Base-by-base conservation (phyloP, 129 eudicot genomes). In the Arctium minus region DNA sequence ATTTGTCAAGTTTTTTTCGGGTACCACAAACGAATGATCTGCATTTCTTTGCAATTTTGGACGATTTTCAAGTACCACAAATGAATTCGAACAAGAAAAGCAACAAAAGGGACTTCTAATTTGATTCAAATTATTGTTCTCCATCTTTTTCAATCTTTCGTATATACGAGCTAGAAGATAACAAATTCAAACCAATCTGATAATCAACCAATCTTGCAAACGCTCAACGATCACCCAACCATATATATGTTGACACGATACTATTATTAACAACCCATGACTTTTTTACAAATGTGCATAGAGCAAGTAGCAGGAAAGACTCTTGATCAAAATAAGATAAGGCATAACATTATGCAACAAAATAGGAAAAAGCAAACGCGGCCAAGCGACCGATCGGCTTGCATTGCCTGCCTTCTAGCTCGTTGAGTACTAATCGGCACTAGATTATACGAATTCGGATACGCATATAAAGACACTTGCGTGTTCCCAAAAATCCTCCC, bases 341-440 rank as follows among this genome's bases (percentile, higher is more conserved):
- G 91, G 46, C 95, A 89, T 71, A 91, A 77, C 29, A 87, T 42
- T 42, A 89, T 69, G 77, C 94, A 90, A 79, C 97, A 92, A 64
- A 74, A 86, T 37, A 92, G 83, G 89, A 92, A 92, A 81, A 89
- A 82, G 31, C 77, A 85, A 4, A 92, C 48, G 62, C 97, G 91
- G 46, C 95, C 84, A 2, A 92, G 90, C 27, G 97, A 90, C 82
- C 53, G 85, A 82, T 92, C 97, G 6, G 87, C 88, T 84, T 84
- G 79, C 86, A 84, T 82, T 42, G 87, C 67, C 2, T 74, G 89
- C 81, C 95, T 78, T 74, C 97, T 84, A 13, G 87, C 65, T 67
- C 97, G 88, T 27, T 85, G 88, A 60, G 83, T 88, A 53, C 77
- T 88, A 31, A 53, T 73, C 18, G 81, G 82, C 0, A 75, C 81